Evolutionary conservation across 352 stramenopile species (phyloP), one percentile per base, ranked within the genome.

Genomic region (Halophytophthora batemanensis): DNA sequence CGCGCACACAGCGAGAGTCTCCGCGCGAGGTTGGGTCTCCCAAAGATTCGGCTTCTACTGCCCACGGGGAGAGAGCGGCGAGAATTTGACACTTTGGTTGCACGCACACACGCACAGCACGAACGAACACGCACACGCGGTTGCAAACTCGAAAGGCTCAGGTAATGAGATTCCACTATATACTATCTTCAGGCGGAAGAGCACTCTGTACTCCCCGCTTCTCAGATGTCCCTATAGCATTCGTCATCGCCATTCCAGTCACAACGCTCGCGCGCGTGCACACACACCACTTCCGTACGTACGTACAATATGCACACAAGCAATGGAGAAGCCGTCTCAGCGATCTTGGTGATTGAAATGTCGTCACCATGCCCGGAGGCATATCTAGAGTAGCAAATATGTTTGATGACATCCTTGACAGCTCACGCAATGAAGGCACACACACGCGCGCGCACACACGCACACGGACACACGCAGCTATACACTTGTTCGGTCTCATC

Each of bases 311-410:
- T 38, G 28, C 28, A 50, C 21, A 45, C 18, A 37, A 31, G 25
- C 36, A 53, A 22, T 50, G n/a, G 34, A 45, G 14, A 58, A 39
- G 63, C 70, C 64, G 83, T 91, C 81, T 93, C 80, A 93, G 83
- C 80, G 83, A 93, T 93, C 82, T 93, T 93, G 82, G 82, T 93
- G 82, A 91, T 90, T 68, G 64, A 59, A n/a, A 68, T 93, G 83
- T 93, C 83, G 77, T 93, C 83, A 93, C 80, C 69, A 69, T 73
- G 50, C 63, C 50, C 35, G 33, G 51, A 53, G 47, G 50, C 40
- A 86, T 72, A 69, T 93, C 82, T 74, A 93, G 82, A 93, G 82
- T 93, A 93, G 82, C 82, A 93, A 93, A 93, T 93, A 93, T 91
- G 78, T 87, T 82, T 64, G 66, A 51, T 66, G 56, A 53, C 80